A percentile compares a stretch with the other conserved stretches of the same genome.
Evolutionary conservation across 148 eudicot genomes (phyloP).

Genomic region (Vaccinium darrowii): DNA sequence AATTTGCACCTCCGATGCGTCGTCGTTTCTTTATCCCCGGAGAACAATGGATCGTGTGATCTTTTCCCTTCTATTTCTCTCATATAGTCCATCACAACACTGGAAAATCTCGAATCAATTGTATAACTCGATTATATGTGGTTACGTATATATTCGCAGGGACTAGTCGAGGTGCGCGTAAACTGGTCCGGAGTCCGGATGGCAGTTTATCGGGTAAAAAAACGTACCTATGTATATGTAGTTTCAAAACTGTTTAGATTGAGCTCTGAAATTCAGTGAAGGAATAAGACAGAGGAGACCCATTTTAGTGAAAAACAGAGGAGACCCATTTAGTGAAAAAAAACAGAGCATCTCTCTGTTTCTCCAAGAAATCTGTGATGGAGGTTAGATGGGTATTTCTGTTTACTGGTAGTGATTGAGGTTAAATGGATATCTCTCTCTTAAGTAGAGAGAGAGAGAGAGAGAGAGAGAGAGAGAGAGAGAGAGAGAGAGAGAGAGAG

Average conservation of each 20-base stretch:
- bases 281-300: not conserved
- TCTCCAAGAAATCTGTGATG: not conserved
- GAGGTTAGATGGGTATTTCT: not conserved
- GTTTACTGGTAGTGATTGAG: not conserved
- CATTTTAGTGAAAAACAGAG: not conserved
- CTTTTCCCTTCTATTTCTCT: constrained; percentile 57
- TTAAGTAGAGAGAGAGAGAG: constrained; percentile 4
- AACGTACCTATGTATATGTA: not conserved
- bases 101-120: not conserved
- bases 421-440: not conserved
- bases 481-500: no score
- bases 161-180: no score
- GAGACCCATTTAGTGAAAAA: not conserved
- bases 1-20: constrained; percentile 19
- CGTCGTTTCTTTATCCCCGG: not conserved
- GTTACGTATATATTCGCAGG: no score
- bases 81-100: constrained; percentile 8
- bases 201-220: no score
- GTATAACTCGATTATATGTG: not conserved
- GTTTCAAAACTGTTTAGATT: not conserved
- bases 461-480: not conserved
- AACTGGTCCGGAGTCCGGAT: no score
- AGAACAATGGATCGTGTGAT: constrained; percentile 31
- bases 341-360: not conserved
- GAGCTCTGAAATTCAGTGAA: not conserved